Conservation (phyloP, 495 filamentous ascomycete species). For the Neurospora tetrasperma region DNA sequence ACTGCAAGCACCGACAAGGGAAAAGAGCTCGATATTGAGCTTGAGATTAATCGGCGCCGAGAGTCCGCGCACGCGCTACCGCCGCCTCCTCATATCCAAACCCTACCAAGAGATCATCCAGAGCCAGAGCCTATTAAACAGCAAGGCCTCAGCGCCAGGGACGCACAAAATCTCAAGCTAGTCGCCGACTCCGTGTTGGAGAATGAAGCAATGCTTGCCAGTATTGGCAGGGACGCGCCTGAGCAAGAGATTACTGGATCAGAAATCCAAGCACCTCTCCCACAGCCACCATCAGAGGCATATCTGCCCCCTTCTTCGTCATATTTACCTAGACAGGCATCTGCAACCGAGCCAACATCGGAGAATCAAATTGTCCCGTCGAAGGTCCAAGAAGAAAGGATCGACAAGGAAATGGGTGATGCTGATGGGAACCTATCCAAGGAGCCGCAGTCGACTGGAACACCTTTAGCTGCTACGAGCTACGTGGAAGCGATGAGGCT, state of each 20-base stretch:
- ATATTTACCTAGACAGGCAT: background rate
- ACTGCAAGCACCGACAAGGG: constrained; percentile 21
- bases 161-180: background rate
- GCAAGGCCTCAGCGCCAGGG: background rate
- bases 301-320: background rate
- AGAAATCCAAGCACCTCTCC: background rate
- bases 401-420: background rate
- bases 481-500: constrained; percentile 3
- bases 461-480: background rate
- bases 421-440: background rate
- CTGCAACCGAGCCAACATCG: background rate
- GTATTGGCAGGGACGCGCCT: background rate
- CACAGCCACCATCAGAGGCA: background rate
- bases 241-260: background rate
- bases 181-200: background rate
- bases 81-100: constrained; percentile 3
- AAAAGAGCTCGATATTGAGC: constrained; percentile 16
- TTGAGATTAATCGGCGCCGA: constrained; percentile 4
- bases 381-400: background rate
- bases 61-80: constrained; percentile 1
- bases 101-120: background rate
- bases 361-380: constrained; percentile 14
- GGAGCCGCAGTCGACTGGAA: background rate
- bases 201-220: background rate
- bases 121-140: background rate